Conservation (phyloP, 768 basidiomycete genomes). For the Agaricus subrufescens region DNA sequence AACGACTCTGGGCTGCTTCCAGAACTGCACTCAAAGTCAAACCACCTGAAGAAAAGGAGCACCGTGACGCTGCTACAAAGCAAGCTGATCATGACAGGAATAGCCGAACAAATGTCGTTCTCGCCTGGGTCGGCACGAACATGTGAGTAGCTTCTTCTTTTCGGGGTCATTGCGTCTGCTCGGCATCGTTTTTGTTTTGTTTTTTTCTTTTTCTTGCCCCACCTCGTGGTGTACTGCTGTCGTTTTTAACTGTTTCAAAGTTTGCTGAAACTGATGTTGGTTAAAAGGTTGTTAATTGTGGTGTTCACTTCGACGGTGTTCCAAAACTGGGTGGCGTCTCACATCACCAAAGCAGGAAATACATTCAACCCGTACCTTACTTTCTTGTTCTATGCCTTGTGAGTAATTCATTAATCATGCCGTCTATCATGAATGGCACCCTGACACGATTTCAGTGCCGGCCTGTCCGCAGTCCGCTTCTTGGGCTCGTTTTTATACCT, state of each 20-base stretch:
- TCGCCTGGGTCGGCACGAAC: constrained; percentile 82
- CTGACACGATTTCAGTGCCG: constrained; percentile 46
- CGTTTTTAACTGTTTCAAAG: constrained; percentile 1
- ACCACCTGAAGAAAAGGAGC: constrained; percentile 70
- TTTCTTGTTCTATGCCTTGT: constrained; percentile 69
- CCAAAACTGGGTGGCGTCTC: constrained; percentile 65
- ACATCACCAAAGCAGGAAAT: constrained; percentile 42
- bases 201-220: not conserved
- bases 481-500: constrained; percentile 75
- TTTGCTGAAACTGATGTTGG: not conserved
- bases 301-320: constrained; percentile 77
- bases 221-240: not conserved
- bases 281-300: constrained; percentile 58
- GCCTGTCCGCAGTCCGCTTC: constrained; percentile 78
- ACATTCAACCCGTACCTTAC: constrained; percentile 87
- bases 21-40: constrained; percentile 63
- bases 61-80: constrained; percentile 84
- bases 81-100: constrained; percentile 84
- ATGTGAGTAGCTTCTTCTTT: constrained; percentile 45
- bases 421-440: not conserved
- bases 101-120: constrained; percentile 80
- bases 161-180: constrained; percentile 1
- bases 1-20: constrained; percentile 80
- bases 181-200: not conserved
- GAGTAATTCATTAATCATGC: constrained; percentile 18